These are phyloP conservation scores for Colletotrichum tabaci DNA, from an alignment of 2,329 filamentous ascomycete species.

Conservation along the genomic window DNA sequence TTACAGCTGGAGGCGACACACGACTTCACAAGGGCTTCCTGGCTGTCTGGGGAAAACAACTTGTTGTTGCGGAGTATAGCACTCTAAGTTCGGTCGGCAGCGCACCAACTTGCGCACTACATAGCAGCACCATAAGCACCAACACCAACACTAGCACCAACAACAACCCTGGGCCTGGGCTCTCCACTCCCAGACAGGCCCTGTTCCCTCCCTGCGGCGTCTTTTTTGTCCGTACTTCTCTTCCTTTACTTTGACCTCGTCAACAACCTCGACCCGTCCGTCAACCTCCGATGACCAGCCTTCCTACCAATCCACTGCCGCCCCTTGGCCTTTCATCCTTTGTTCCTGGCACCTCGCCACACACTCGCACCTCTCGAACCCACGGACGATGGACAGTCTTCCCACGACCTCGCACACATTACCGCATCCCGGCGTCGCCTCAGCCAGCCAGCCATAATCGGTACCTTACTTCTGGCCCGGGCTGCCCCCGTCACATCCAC, in stretches of 20 bases:
- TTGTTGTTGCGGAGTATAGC: neutral
- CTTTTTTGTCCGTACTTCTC: neutral
- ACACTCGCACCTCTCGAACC: conserved; percentile 9
- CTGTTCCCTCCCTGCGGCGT: conserved; percentile 18
- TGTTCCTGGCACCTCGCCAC: conserved; percentile 25
- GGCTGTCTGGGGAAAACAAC: neutral
- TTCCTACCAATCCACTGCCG: conserved; percentile 29
- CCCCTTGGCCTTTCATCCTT: conserved; percentile 29
- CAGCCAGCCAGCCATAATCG: conserved; percentile 30
- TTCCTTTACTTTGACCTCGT: conserved; percentile 32
- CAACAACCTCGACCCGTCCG: conserved; percentile 30
- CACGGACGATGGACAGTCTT: conserved; percentile 21
- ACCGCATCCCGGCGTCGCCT: conserved; percentile 1
- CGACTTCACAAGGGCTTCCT: conserved; percentile 9
- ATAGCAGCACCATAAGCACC: neutral
- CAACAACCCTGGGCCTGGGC: conserved; percentile 19
- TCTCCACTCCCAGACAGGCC: conserved; percentile 18
- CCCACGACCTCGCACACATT: conserved; percentile 6
- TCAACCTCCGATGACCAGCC: conserved; percentile 10
- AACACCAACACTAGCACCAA: conserved; percentile 13
- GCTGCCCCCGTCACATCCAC: conserved; percentile 25
- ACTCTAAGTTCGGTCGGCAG: neutral
- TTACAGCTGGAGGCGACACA: conserved; percentile 8
- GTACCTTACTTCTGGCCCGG: conserved; percentile 40
- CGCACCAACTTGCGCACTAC: conserved; percentile 10